Evolutionary conservation across 2,329 filamentous ascomycete genomes (phyloP), one percentile per base, ranked within the genome.

Genomic region (Hypomyces rosellus): DNA sequence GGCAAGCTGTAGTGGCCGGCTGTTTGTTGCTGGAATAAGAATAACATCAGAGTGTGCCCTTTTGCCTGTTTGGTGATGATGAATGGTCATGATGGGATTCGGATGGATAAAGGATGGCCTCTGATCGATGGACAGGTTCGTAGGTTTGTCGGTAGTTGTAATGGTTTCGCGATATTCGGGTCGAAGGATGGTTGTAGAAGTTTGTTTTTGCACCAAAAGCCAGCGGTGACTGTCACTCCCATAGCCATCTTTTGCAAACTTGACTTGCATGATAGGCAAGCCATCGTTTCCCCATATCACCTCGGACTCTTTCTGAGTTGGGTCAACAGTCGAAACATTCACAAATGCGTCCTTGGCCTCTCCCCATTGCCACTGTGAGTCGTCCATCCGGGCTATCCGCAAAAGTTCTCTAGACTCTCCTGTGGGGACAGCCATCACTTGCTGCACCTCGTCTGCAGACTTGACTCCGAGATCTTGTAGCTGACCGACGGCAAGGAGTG

Each of bases 401-500:
- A 89, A 65, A 1, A 78, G 66, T 55, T 84, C 77, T 1, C 81
- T 79, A 13, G 73, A 75, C 45, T 75, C 72, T n/a, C 85, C 85
- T 2, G 75, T 69, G 5, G 69, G 74, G 59, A 69, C 75, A 54
- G 70, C 78, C 53, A 75, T 70, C 57, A 69, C 63, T 2, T 69
- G 65, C 12, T 64, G 63, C 14, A 60, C 63, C 1, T 50, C 55
- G 33, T 56, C 42, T 33, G 48, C 60, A 25, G 50, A 57, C 3
- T 60, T 57, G 15, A 64, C 50, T 37, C 66, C 70, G 15, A 66
- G 53, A 55, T 80, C 69, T 2, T 69, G 63, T 55, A 81, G 72
- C 50, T 79, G 75, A 1, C 84, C 84, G 25, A 81, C 69, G 2
- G 77, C 75, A 18, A 88, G 69, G 4, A 85, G 48, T 3, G 62